A percentile compares a stretch with the other conserved stretches of the same genome.
Conservation (phyloP, 148 eudicot genomes). For the Heliamphora exappendiculata region DNA sequence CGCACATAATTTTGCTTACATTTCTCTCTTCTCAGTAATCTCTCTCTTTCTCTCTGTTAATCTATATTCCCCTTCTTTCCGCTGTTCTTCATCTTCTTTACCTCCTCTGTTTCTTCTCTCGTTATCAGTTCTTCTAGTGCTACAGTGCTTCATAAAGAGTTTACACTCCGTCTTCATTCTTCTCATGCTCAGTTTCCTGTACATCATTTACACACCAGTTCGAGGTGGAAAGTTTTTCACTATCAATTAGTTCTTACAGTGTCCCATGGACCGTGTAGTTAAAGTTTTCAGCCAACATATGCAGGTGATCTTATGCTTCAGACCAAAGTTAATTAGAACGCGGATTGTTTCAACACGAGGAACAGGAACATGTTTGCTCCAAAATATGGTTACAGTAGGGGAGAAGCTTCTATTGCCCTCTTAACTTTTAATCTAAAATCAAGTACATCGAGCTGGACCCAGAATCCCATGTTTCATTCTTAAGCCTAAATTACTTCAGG, state of each 20-base stretch:
- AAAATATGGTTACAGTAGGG: too few relatives aligned
- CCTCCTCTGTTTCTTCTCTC: neutral
- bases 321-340: neutral
- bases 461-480: neutral
- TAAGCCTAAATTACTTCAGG: neutral
- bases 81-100: neutral
- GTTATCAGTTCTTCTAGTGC: neutral
- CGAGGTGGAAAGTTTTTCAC: neutral
- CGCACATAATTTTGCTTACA: neutral
- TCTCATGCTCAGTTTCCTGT: neutral
- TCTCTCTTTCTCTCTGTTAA: neutral
- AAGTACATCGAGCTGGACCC: neutral
- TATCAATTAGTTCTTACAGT: neutral
- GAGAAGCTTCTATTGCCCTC: neutral
- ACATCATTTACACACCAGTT: too few relatives aligned
- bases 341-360: neutral
- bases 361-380: neutral
- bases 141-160: neutral
- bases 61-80: neutral
- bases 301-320: neutral
- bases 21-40: neutral
- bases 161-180: neutral
- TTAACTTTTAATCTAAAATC: neutral
- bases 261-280: neutral
- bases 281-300: neutral